Evolutionary conservation across 441 rosid genomes (phyloP).

Genomic region (Monsonia emarginata): DNA sequence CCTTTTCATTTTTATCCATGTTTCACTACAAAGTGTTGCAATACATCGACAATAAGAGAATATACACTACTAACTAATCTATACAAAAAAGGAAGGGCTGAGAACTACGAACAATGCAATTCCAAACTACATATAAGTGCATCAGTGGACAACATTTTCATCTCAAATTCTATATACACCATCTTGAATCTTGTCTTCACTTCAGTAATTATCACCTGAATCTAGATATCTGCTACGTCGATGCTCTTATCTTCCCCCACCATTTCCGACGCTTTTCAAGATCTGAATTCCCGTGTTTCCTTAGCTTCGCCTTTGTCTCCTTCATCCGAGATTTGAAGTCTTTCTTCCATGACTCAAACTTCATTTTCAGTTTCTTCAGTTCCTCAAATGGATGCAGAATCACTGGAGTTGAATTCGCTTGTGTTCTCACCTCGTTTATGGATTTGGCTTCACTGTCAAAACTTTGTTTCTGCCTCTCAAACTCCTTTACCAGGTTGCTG

Average conservation of each 20-base stretch:
- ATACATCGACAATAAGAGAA: conserved; percentile 19
- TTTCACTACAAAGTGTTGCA: conserved; percentile 17
- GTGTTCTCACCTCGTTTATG: conserved; percentile 34
- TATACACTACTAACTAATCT: conserved; percentile 26
- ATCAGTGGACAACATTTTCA: background rate
- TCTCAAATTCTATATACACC: background rate
- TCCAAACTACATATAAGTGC: background rate
- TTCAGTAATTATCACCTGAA: too few species aligned
- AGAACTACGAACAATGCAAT: conserved; percentile 6
- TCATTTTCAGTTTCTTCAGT: conserved; percentile 48
- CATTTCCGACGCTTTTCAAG: conserved; percentile 59
- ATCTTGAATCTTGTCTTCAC: too few species aligned
- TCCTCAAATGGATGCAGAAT: conserved; percentile 42
- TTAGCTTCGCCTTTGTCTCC: conserved; percentile 57
- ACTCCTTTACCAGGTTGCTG: conserved; percentile 52
- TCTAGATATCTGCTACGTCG: background rate
- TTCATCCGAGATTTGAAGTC: conserved; percentile 66
- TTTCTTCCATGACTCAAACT: conserved; percentile 81
- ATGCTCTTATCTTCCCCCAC: conserved; percentile 61
- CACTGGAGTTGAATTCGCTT: conserved; percentile 27
- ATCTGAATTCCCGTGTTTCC: conserved; percentile 40
- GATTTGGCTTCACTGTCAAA: conserved; percentile 61
- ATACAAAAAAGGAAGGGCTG: background rate
- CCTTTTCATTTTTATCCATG: conserved; percentile 18
- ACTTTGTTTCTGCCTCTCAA: conserved; percentile 54